Conservation (phyloP, 2,329 filamentous ascomycete species). For the Aphanocladium album region DNA sequence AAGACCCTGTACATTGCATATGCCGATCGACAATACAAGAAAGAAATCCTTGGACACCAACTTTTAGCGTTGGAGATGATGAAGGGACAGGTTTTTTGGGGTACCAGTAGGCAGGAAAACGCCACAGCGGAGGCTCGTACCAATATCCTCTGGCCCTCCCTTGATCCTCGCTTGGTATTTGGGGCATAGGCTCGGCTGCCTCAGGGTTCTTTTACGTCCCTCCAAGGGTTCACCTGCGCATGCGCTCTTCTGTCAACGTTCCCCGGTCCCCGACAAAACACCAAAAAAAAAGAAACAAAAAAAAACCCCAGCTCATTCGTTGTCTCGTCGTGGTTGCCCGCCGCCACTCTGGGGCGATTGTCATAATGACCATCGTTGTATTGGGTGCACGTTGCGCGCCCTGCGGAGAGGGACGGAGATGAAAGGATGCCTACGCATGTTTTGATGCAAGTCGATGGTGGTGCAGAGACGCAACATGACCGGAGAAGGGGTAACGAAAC, state of each 20-base stretch:
- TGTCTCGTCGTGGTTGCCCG: too few species aligned
- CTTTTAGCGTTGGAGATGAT: neutral
- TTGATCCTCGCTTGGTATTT: neutral
- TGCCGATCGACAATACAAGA: neutral
- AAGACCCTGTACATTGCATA: slow-evolving; percentile 1
- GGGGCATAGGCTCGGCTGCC: too few species aligned
- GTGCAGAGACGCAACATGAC: neutral
- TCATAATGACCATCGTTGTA: neutral
- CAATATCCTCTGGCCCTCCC: neutral
- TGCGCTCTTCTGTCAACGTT: too few species aligned
- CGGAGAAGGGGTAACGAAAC: neutral
- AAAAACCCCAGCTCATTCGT: too few species aligned
- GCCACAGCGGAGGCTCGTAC: slow-evolving; percentile 2
- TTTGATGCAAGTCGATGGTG: too few species aligned
- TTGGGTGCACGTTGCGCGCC: neutral
- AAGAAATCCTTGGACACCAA: neutral
- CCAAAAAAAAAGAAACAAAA: too few species aligned
- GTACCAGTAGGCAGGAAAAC: neutral
- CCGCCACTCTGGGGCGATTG: neutral
- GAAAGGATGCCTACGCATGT: neutral
- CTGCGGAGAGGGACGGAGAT: neutral
- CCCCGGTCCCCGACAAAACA: too few species aligned
- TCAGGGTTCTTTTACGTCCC: neutral
- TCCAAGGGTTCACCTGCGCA: neutral
- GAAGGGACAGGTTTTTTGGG: neutral